These are phyloP conservation scores for Rosa lucieae DNA, from an alignment of 306 rosid species.

Conservation along the genomic window DNA sequence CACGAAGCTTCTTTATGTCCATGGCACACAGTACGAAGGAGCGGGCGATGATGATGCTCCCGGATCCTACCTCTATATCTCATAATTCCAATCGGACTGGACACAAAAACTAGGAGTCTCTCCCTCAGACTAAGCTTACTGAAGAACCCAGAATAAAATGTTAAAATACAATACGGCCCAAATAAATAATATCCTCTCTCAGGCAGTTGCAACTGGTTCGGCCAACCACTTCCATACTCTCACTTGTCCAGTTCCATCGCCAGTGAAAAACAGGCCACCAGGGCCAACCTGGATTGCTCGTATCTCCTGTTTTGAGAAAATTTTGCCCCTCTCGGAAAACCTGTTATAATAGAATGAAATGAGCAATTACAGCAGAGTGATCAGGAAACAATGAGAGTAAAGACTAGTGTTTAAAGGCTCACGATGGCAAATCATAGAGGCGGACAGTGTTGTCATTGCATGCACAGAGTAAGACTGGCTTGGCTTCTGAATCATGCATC, in stretches of 20 bases:
- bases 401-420: constrained; percentile 41
- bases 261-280: constrained; percentile 82
- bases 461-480: constrained; percentile 81
- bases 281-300: constrained; percentile 85
- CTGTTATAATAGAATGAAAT: constrained; percentile 34
- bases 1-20: constrained; percentile 20
- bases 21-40: constrained; percentile 17
- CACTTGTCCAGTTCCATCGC: constrained; percentile 89
- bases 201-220: constrained; percentile 36
- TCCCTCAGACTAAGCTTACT: constrained; percentile 33
- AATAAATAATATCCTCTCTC: constrained; percentile 23
- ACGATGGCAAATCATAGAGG: constrained; percentile 96
- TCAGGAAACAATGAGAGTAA: background rate
- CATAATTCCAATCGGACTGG: constrained; percentile 10
- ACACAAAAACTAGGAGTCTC: constrained; percentile 15
- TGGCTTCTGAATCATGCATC: constrained; percentile 84
- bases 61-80: constrained; percentile 35
- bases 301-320: constrained; percentile 69
- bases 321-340: constrained; percentile 89
- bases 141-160: constrained; percentile 14
- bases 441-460: constrained; percentile 88
- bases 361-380: constrained; percentile 1
- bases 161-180: constrained; percentile 13
- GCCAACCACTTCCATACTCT: constrained; percentile 80
- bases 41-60: constrained; percentile 24